Evolutionary conservation across 2,329 filamentous ascomycete species (phyloP).

Genomic region (Claviceps africana): DNA sequence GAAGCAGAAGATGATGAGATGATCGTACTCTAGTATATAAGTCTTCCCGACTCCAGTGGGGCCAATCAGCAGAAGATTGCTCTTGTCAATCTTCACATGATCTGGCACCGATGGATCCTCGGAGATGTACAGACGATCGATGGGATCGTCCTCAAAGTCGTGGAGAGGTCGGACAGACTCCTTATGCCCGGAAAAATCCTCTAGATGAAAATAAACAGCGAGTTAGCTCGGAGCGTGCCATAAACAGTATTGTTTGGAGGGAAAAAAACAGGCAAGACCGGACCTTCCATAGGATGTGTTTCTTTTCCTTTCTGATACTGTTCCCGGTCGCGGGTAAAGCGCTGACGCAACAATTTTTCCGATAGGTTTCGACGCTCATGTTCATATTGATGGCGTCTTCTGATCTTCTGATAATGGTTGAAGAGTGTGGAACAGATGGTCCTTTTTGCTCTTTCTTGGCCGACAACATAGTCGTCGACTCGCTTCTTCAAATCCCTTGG

Average conservation of each 20-base stretch:
- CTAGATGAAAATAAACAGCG: constrained; percentile 26
- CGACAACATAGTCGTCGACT: constrained; percentile 91
- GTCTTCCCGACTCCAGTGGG: constrained; percentile 95
- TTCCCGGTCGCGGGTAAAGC: constrained; percentile 54
- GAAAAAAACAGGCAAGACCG: constrained; percentile 12
- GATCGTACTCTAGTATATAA: constrained; percentile 62
- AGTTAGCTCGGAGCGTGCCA: constrained; percentile 10
- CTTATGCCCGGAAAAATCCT: constrained; percentile 40
- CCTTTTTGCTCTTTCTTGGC: constrained; percentile 89
- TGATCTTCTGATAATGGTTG: constrained; percentile 87
- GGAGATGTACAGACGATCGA: constrained; percentile 32
- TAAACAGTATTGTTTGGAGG: background rate
- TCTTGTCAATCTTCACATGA: constrained; percentile 76
- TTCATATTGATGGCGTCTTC: constrained; percentile 66
- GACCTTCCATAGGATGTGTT: constrained; percentile 68
- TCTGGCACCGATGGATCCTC: constrained; percentile 31
- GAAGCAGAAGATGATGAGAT: background rate
- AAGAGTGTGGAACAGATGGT: constrained; percentile 86
- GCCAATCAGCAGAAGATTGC: constrained; percentile 79
- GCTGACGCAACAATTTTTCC: constrained; percentile 57
- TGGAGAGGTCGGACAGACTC: constrained; percentile 31
- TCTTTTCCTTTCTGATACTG: constrained; percentile 39
- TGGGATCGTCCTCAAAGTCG: constrained; percentile 16
- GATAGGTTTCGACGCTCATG: constrained; percentile 41
- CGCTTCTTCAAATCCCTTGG: constrained; percentile 68